Evolutionary conservation across 2,329 filamentous ascomycete genomes (phyloP), one percentile per base, ranked within the genome.

Genomic region (Aspergillus sp.): DNA sequence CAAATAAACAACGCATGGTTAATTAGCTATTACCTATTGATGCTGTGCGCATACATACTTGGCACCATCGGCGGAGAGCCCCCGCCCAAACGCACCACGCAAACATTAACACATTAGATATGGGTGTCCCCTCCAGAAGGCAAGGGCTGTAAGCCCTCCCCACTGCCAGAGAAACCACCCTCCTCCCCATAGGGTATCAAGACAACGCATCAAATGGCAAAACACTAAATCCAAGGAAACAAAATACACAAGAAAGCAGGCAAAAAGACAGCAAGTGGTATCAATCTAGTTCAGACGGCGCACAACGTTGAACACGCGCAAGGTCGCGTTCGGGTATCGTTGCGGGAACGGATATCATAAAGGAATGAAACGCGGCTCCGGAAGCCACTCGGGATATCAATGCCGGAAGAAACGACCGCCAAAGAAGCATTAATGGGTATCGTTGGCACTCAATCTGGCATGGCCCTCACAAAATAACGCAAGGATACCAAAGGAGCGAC

Each of bases 1-100:
- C 43, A 42, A 39, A 50, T 52, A 56, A 51, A 51, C 57, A 57
- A 54, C 47, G 50, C 49, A 50, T 51, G 49, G 60, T 63, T 60
- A 62, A 65, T 65, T 65, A 65, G 55, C 41, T 59, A 65, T 65
- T 64, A 65, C 58, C 60, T 61, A 60, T 54, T 54, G 58, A 57
- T 55, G 53, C 52, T 53, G 54, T 56, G 52, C 49, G 19, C 19
- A 19, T 56, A 51, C 49, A 54, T 52, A 46, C 47, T 50, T 47
- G 48, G 45, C 46, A 35, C 36, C 19, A 19, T 19, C 19, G 19
- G 19, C 19, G 19, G 19, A 19, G 19, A 19, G 19, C 19, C 19
- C 19, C 19, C 19, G 19, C 19, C 19, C 19, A 19, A 19, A 19
- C 43, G 19, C 19, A 19, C 19, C 19, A 19, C 19, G 19, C 19